Conservation (phyloP, 352 stramenopile genomes). For the Phytopythium sindhum region DNA sequence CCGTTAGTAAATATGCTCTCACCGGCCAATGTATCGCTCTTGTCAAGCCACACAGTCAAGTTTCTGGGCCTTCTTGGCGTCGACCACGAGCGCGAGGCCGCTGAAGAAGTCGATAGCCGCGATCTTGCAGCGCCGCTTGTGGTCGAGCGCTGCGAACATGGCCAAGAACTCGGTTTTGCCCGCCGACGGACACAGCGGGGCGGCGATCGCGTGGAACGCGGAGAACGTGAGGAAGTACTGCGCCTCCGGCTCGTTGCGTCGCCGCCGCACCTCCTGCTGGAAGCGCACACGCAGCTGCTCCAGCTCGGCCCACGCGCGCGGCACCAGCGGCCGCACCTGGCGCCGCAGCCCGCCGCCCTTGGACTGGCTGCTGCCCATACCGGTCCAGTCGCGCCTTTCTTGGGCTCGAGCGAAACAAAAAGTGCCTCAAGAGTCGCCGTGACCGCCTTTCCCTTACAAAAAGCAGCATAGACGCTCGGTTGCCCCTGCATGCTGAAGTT, state of each 20-base stretch:
- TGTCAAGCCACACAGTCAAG: constrained; percentile 43
- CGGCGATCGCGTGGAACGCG: constrained; percentile 44
- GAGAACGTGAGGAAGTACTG: constrained; percentile 57
- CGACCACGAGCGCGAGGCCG: constrained; percentile 47
- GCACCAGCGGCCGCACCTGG: constrained; percentile 40
- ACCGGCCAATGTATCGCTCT: neutral
- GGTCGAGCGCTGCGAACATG: constrained; percentile 41
- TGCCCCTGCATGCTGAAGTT: constrained; percentile 16
- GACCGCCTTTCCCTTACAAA: neutral
- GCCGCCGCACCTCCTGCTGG: constrained; percentile 50
- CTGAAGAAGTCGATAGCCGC: constrained; percentile 60
- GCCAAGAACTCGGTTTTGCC: constrained; percentile 43
- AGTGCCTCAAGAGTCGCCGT: neutral
- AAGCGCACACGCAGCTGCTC: constrained; percentile 57
- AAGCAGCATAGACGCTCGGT: neutral
- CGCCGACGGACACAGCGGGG: constrained; percentile 21
- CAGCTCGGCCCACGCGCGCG: constrained; percentile 46
- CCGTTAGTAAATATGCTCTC: neutral
- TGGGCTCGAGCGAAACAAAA: neutral
- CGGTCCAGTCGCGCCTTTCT: neutral
- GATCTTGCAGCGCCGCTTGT: constrained; percentile 21
- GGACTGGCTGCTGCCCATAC: constrained; percentile 59
- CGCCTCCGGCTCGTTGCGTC: constrained; percentile 22
- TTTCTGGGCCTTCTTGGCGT: constrained; percentile 63
- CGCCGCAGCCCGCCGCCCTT: constrained; percentile 36